Evolutionary conservation across 306 rosid genomes (phyloP), one percentile per base, ranked within the genome.

Genomic region (Calophaca sinica): DNA sequence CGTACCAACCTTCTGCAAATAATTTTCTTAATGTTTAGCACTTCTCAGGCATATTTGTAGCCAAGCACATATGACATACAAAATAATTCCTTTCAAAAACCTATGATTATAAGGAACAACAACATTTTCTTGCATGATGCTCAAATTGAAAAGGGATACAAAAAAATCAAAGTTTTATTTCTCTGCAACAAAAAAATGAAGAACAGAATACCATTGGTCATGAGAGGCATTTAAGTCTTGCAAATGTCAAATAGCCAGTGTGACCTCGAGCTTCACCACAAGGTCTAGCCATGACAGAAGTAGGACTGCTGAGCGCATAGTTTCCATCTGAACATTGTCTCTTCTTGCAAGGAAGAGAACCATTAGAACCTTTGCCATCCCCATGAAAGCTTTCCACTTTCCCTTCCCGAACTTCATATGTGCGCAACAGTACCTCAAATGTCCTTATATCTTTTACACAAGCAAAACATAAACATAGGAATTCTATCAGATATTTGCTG

Each of bases 161-260:
- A 73, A n/a, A n/a, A 50, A 65, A 0, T 20, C 26, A 20, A 20
- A 73, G 32, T 36, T n/a, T 15, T 29, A 20, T 10, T 9, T 26
- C 41, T 62, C 70, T 64, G 75, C 51, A 32, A 65, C 72, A 73
- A 53, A 73, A 20, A 65, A 63, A 10, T 42, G 62, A 68, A 8
- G 55, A 54, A 62, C 74, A 32, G 26, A 62, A 29, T 7, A 46
- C 36, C 61, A 62, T 32, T 13, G 53, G 49, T 83, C 76, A 87
- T 42, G 76, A 81, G 62, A 84, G 42, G 78, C 93, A 89, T 84
- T 80, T 85, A 63, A 88, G 92, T 61, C 97, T 88, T 50, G 96
- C 97, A 78, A 89, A 91, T 63, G 98, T 91, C 83, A 93, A 77
- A 88, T 89, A 91, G 73, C 98, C 96, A 1, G 97, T 93, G 86